Base-by-base conservation (phyloP, 768 basidiomycete species). In the Cubamyces lactineus region DNA sequence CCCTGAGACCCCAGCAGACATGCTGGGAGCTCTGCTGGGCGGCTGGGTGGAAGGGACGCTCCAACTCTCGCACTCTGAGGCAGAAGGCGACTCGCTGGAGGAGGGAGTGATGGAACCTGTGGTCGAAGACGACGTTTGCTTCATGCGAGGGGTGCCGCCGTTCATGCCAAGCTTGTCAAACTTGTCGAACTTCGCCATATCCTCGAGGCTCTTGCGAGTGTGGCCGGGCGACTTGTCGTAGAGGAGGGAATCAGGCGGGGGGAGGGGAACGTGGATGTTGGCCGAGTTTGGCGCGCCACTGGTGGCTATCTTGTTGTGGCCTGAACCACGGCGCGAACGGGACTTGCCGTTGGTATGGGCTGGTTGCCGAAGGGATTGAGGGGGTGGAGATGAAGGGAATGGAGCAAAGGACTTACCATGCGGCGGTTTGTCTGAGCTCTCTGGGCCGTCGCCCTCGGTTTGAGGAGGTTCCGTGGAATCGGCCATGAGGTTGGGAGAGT, bases 11-110 rank as follows among this genome's bases (percentile, higher is more conserved):
- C 82, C 80, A 17, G 77, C 76, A 3, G 79, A 78, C 56, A 82
- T 75, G 60, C 81, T 83, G 8, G 74, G 74, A 7, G 84, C 81
- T 42, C 82, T 79, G 53, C 84, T 88, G 4, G 86, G 81, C 0
- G 86, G 81, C 42, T 83, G 77, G 15, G 84, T 87, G 2, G 87
- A 84, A 2, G 88, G 86, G 17, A 80, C 78, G 64, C 86, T 88
- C 70, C 78, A 83, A 74, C 77, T 83, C 62, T 84, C 86, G 67
- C 82, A 83, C 34, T 87, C 87, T 23, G 82, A 83, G 0, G 75
- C 75, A 4, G 83, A 84, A 1, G 86, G 85, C 2, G 81, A 80
- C 65, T 79, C 78, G 71, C 71, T 74, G 57, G 66, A 57, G 49
- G 76, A 69, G 45, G 78, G 73, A 16, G 76, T 77, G 54, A 77